Evolutionary conservation across 129 eudicot species (phyloP).

Genomic region (Heracleum sosnowskyi): DNA sequence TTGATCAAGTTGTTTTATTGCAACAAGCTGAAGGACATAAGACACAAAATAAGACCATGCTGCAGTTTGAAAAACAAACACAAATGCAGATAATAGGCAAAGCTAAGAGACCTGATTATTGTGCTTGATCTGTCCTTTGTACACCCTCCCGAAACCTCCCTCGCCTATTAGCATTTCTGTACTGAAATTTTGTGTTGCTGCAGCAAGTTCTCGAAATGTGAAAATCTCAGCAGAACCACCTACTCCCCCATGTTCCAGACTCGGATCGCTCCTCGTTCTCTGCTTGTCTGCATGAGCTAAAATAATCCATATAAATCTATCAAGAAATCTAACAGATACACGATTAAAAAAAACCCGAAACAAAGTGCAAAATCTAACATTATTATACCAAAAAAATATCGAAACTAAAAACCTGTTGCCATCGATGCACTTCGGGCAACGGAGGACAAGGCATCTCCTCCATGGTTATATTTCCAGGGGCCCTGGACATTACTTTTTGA

Average conservation of each 20-base stretch:
- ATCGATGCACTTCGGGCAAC: neutral
- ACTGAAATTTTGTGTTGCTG: constrained; percentile 59
- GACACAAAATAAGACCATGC: neutral
- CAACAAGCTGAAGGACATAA: neutral
- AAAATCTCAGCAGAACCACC: neutral
- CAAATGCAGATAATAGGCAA: neutral
- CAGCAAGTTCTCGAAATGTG: neutral
- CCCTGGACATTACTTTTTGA: neutral
- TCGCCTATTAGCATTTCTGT: constrained; percentile 55
- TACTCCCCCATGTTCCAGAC: neutral
- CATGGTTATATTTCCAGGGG: neutral
- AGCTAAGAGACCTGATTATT: constrained; percentile 31
- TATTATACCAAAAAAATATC: neutral
- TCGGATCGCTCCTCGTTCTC: neutral
- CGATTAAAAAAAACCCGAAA: neutral
- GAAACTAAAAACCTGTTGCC: neutral
- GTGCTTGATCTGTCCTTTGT: constrained; percentile 51
- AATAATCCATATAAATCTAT: neutral
- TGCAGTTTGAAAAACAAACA: neutral
- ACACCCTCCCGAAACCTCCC: constrained; percentile 91
- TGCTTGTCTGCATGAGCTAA: neutral
- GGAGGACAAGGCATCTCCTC: constrained; percentile 1
- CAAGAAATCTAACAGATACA: neutral
- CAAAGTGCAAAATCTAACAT: neutral
- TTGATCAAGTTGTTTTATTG: constrained; percentile 1